Evolutionary conservation across 148 eudicot species (phyloP), one percentile per base, ranked within the genome.

Genomic region (Chenopodium formosanum): DNA sequence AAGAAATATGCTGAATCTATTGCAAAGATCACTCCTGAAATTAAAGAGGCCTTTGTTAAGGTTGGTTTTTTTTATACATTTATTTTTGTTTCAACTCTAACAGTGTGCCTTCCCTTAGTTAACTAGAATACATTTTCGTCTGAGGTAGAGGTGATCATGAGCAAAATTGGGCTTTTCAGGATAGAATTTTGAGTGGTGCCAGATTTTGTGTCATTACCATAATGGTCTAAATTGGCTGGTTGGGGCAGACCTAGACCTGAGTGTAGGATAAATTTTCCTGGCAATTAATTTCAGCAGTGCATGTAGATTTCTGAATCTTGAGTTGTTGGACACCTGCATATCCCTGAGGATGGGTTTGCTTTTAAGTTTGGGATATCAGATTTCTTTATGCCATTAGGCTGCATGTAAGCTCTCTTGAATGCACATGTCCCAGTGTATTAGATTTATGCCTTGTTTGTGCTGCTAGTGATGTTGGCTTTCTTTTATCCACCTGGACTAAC

Each of bases 1-100:
- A 92, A 92, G 83, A 78, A 75, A 77, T 77, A 82, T 82, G 99
- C 99, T 76, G 94, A 93, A 87, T 92, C 97, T 71, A 80, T 95
- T 74, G 92, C 90, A 19, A 77, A 27, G 83, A 79, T 95, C 37
- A 90, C 97, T 83, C 84, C 91, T 66, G 92, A 88, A 68, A 90
- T 93, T 81, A 77, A 86, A 81, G 82, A 85, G 82, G 91, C 90
- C 81, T 95, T 95, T 88, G 83, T 83, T 63, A 85, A 95, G 98
- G 98, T 93, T 78, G 56, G 80, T 68, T 48, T 75, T 40, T 40
- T 40, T 40, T 40, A 40, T 40, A 56, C 62, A 56, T 56, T 56
- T 14, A 56, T 56, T 17, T 53, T 17, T 17, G 62, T 56, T 56
- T 16, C 53, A 56, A 56, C 14, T 53, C 60, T 53, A 53, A 53